Base-by-base conservation (phyloP, 192 early-diverging fungal genomes). In the Rhizophagus sp. region DNA sequence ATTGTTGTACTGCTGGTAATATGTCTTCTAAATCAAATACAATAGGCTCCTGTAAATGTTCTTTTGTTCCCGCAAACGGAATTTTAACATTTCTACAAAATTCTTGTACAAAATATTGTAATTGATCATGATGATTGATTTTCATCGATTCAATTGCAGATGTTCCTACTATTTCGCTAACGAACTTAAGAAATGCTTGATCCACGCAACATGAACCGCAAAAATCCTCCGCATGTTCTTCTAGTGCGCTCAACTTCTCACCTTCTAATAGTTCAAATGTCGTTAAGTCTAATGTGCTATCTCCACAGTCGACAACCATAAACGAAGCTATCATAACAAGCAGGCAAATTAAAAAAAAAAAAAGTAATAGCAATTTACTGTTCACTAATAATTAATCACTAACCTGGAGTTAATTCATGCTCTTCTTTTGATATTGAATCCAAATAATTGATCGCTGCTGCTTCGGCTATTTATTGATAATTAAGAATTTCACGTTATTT, bases 231-330 rank as follows among this genome's bases (percentile, higher is more conserved):
- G 83, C 83, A 49, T 84, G 87, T 69, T 85, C 86, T 33, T 85
- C 88, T 27, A 85, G 85, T 79, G 88, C 89, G 1, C 82, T 82
- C 4, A 90, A 80, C 12, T 73, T 76, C 15, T 84, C 80, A 64
- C 81, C 83, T 24, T 81, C 73, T 33, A 10, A 71, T 75, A 68
- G 78, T 82, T 52, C 78, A 69, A 24, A 44, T 66, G 77, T 83
- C 86, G 78, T 90, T 73, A 88, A 81, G 86, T 90, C 89, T 0
- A 90, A 88, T 13, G 89, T 90, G 66, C 86, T 88, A 66, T 88
- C 89, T 72, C 89, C 89, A 34, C 86, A 86, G 83, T 90, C 89
- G 75, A 86, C 86, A 73, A 90, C 86, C 85, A 88, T 85, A 71
- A 90, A 90, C 2, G 84, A 83, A 24, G 85, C 44, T 50, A 50